These are phyloP conservation scores for Bullera alba DNA, from an alignment of 768 basidiomycete species.

Conservation along the genomic window DNA sequence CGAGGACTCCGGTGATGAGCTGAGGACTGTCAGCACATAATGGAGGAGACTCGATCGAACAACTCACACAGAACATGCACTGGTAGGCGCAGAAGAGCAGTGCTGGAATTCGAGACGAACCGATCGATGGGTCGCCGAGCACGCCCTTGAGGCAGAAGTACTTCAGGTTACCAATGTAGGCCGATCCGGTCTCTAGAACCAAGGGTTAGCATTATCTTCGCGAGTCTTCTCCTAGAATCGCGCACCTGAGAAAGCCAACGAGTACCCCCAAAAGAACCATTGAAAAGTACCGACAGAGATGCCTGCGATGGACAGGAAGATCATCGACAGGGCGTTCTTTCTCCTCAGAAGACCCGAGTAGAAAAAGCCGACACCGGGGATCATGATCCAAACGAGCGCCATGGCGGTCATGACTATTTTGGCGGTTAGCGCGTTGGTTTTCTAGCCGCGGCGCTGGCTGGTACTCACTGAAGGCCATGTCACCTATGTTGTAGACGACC, in stretches of 20 bases:
- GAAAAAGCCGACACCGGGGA: slow-evolving; percentile 45
- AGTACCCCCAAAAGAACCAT: slow-evolving; percentile 84
- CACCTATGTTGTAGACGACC: slow-evolving; percentile 42
- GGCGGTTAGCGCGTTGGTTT: slow-evolving; percentile 1
- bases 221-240: too few relatives aligned
- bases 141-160: slow-evolving; percentile 73
- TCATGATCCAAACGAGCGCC: slow-evolving; percentile 48
- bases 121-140: slow-evolving; percentile 64
- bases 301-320: slow-evolving; percentile 46
- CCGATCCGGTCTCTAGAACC: too few relatives aligned
- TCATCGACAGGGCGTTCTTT: slow-evolving; percentile 50
- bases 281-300: slow-evolving; percentile 45
- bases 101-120: slow-evolving; percentile 71
- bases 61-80: slow-evolving; percentile 42
- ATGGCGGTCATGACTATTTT: slow-evolving; percentile 34
- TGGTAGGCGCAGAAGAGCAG: slow-evolving; percentile 73
- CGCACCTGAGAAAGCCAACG: slow-evolving; percentile 75
- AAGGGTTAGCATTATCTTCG: too few relatives aligned
- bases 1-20: slow-evolving; percentile 44
- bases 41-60: too few relatives aligned
- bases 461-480: slow-evolving; percentile 43
- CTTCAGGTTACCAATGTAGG: slow-evolving; percentile 78
- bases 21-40: background rate
- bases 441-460: too few relatives aligned
- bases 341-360: slow-evolving; percentile 47